phyloP scores from a whole-genome alignment of 169 alveolate species.

The Sarcocystis neurona region DNA sequence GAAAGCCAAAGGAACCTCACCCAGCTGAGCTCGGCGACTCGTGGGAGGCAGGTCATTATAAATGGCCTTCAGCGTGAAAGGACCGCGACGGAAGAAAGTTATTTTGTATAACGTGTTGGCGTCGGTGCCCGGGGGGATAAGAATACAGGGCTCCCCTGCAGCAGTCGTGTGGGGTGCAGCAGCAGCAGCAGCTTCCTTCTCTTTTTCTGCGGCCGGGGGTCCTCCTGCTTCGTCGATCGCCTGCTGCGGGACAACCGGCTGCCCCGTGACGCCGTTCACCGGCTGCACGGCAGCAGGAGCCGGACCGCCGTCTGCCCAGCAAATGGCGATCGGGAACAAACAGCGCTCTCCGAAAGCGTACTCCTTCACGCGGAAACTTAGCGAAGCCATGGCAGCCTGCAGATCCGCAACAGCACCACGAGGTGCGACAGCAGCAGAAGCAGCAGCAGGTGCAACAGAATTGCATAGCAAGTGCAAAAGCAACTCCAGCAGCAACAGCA shows the following conservation, averaged over 20 bases:
- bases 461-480: background rate
- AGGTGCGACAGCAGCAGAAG: too few species aligned
- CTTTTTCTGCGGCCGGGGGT: background rate
- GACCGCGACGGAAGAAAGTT: slow-evolving; percentile 41
- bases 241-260: background rate
- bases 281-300: slow-evolving; percentile 38
- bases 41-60: slow-evolving; percentile 14
- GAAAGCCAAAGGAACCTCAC: background rate
- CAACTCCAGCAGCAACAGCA: background rate
- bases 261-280: background rate
- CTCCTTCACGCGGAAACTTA: slow-evolving; percentile 47
- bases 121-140: slow-evolving; percentile 38
- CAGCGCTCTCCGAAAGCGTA: slow-evolving; percentile 44
- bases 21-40: slow-evolving; percentile 14
- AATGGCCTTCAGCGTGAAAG: slow-evolving; percentile 48
- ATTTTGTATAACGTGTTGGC: slow-evolving; percentile 43
- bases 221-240: background rate
- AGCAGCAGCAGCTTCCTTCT: background rate
- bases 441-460: background rate
- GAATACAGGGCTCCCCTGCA: background rate
- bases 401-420: too few species aligned
- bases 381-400: slow-evolving; percentile 62
- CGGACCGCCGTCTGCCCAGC: slow-evolving; percentile 42
- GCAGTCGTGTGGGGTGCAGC: background rate
- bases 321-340: slow-evolving; percentile 26